These are phyloP conservation scores for Ascochyta pisi DNA, from an alignment of 2,329 filamentous ascomycete genomes.

Conservation along the genomic window DNA sequence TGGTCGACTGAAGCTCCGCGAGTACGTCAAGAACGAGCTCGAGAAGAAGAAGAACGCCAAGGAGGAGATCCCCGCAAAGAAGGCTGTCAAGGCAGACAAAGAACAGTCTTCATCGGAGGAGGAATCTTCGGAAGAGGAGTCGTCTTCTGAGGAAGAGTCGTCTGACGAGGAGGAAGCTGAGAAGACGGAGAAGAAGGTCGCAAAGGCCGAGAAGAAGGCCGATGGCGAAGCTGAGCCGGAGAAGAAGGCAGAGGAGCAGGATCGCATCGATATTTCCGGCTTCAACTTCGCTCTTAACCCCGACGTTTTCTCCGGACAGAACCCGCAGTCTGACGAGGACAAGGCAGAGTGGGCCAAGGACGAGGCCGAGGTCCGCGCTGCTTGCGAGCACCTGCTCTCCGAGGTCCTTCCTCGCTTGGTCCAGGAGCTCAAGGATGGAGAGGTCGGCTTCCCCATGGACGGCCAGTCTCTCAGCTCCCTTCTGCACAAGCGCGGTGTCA, in stretches of 20 bases:
- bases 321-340: conserved; percentile 87
- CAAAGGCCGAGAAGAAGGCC: conserved; percentile 28
- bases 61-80: conserved; percentile 49
- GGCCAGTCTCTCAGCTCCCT: conserved; percentile 88
- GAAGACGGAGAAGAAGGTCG: conserved; percentile 25
- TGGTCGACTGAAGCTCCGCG: conserved; percentile 83
- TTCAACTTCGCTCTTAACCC: conserved; percentile 93
- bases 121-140: conserved; percentile 32
- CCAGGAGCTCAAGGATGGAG: conserved; percentile 85
- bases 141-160: conserved; percentile 35
- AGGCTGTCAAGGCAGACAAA: conserved; percentile 47
- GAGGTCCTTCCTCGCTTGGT: conserved; percentile 85
- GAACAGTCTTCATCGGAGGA: conserved; percentile 39
- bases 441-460: conserved; percentile 98
- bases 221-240: conserved; percentile 21
- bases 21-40: conserved; percentile 84
- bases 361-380: conserved; percentile 85
- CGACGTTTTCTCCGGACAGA: conserved; percentile 92
- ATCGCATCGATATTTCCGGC: conserved; percentile 82
- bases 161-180: conserved; percentile 59
- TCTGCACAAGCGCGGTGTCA: conserved; percentile 96
- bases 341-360: conserved; percentile 83
- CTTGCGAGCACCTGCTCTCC: conserved; percentile 77
- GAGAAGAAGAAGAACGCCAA: conserved; percentile 47
- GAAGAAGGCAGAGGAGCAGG: conserved; percentile 54